These are phyloP conservation scores for Poa pratensis DNA, from an alignment of 176 grass and related monocot species.

Conservation along the genomic window DNA sequence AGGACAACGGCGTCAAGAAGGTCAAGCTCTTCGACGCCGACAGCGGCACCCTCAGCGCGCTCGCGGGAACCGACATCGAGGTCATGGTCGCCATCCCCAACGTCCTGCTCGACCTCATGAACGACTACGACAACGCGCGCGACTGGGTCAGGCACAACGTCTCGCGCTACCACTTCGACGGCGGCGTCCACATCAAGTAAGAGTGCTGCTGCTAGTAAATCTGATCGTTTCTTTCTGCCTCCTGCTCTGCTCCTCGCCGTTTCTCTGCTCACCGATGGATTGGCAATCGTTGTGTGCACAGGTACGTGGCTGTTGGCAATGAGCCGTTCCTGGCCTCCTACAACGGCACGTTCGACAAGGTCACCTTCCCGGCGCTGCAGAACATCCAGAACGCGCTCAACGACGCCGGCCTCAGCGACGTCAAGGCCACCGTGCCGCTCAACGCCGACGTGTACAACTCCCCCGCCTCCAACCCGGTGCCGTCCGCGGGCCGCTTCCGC, in stretches of 20 bases:
- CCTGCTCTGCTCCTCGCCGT: background rate
- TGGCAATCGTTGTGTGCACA: conserved; percentile 38
- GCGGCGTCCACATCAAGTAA: conserved; percentile 79
- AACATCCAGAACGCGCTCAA: conserved; percentile 86
- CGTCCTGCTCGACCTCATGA: conserved; percentile 65
- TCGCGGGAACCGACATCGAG: conserved; percentile 73
- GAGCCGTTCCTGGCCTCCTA: conserved; percentile 73
- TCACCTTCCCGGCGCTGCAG: conserved; percentile 70
- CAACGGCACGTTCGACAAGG: conserved; percentile 79
- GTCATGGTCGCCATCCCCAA: conserved; percentile 94
- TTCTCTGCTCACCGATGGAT: background rate
- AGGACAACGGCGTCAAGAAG: conserved; percentile 79
- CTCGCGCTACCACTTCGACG: conserved; percentile 71
- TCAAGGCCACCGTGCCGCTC: conserved; percentile 80
- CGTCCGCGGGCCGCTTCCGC: conserved; percentile 74
- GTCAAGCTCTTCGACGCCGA: conserved; percentile 96
- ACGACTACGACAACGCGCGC: conserved; percentile 57
- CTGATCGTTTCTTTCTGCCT: too few species aligned
- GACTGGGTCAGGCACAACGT: conserved; percentile 75
- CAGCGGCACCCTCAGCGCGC: conserved; percentile 57
- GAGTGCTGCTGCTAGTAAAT: background rate
- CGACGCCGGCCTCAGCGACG: conserved; percentile 72
- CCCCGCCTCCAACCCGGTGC: conserved; percentile 39
- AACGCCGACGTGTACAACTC: conserved; percentile 87
- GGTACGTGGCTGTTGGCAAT: conserved; percentile 82